These are phyloP conservation scores for Clonostachys rhizophaga DNA, from an alignment of 2,329 filamentous ascomycete genomes.

Conservation along the genomic window DNA sequence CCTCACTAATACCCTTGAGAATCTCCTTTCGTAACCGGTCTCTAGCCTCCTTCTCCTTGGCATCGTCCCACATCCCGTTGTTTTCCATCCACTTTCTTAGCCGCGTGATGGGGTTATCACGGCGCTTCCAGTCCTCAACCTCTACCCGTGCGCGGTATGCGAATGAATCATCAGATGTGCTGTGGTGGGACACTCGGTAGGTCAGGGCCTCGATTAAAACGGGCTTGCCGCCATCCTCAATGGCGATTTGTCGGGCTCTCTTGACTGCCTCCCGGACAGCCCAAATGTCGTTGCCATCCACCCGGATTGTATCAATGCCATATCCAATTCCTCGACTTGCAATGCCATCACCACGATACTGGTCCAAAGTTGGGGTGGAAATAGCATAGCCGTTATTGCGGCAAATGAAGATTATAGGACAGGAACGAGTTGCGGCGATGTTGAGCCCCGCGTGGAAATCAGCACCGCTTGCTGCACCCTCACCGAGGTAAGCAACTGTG, in stretches of 20 bases:
- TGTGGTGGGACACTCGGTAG: slow-evolving; percentile 97
- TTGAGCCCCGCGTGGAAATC: slow-evolving; percentile 91
- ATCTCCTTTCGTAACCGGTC: slow-evolving; percentile 67
- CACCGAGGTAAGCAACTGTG: slow-evolving; percentile 82
- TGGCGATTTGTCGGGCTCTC: slow-evolving; percentile 71
- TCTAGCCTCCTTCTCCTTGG: slow-evolving; percentile 69
- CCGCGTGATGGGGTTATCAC: slow-evolving; percentile 84
- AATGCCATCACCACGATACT: slow-evolving; percentile 89
- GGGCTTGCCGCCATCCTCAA: slow-evolving; percentile 75
- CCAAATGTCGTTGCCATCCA: slow-evolving; percentile 94
- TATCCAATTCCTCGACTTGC: slow-evolving; percentile 83
- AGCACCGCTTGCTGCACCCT: slow-evolving; percentile 85
- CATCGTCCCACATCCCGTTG: slow-evolving; percentile 78
- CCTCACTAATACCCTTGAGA: slow-evolving; percentile 77
- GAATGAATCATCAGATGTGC: slow-evolving; percentile 94
- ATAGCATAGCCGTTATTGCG: slow-evolving; percentile 93
- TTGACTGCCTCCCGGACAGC: slow-evolving; percentile 78
- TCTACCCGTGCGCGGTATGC: slow-evolving; percentile 91
- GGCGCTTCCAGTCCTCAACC: slow-evolving; percentile 90
- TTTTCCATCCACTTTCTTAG: slow-evolving; percentile 88
- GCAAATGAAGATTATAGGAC: slow-evolving; percentile 85
- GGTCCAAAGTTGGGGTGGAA: slow-evolving; percentile 81
- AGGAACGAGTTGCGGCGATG: slow-evolving; percentile 84
- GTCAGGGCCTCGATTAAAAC: slow-evolving; percentile 94
- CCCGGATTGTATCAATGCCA: slow-evolving; percentile 87